Base-by-base conservation (phyloP, 2,329 filamentous ascomycete species). In the Sporothrix schenckii region DNA sequence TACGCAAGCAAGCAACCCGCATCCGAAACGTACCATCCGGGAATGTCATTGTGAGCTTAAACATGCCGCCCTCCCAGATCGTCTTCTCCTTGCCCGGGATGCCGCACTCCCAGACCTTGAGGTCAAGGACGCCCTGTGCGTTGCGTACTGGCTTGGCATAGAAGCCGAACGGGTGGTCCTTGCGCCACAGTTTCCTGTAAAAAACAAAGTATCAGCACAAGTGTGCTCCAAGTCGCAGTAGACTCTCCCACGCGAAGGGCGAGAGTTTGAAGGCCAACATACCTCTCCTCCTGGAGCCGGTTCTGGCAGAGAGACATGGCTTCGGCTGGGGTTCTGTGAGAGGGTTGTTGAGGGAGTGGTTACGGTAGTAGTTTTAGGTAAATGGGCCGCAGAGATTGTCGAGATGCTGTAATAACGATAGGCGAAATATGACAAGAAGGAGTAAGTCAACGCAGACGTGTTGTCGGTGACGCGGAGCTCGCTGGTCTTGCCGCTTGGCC, bases 141-240 rank as follows among this genome's bases (percentile, higher is more conserved):
- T 89, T 94, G 75, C 94, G 91, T 73, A 90, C 84, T 14, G 96
- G 95, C 78, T 94, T 92, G 30, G 95, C 95, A 80, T 92, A 97
- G 83, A 99, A 99, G 72, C 95, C 95, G 78, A 99, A 99, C 0
- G 96, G 96, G 78, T 99, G 95, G 76, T 99, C 94, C 78, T 90
- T 90, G 74, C 95, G 90, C 95, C 95, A 99, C 83, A 97, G 93
- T 83, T 97, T 98, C 74, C 94, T 97, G 76, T 24, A 56, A 27
- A 24, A 16, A 19, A 50, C 16, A 13, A 34, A 19, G 49, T 14
- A 30, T 68, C 24, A 71, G 67, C 41, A 56, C 24, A 30, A 7
- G 63, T 9, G 19, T 5, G n/a, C 2, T 24, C 16, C 13, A 21
- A 27, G 14, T 34, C 5, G 4, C 34, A 52, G 14, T 7, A 9